phyloP scores from a whole-genome alignment of 2,329 filamentous ascomycete species.

The Calonectria ilicicola region DNA sequence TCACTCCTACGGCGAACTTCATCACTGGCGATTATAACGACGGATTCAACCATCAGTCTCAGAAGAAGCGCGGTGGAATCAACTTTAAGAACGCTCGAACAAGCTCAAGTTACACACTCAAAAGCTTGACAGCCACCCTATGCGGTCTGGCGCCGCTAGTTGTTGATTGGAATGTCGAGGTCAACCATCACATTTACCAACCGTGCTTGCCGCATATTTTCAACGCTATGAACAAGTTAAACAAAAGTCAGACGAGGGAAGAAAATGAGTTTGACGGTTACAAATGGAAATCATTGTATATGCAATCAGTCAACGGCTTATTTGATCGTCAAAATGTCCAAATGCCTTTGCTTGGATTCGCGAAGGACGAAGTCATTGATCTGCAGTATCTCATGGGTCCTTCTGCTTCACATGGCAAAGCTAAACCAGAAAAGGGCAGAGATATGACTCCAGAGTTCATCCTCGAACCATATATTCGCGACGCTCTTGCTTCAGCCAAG shows the following conservation, averaged over 20 bases:
- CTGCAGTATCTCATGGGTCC: neutral
- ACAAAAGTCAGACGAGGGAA: neutral
- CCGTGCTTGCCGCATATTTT: neutral
- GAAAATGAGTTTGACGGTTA: neutral
- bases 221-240: neutral
- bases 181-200: neutral
- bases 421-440: neutral
- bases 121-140: neutral
- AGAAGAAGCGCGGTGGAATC: neutral
- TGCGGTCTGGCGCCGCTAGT: neutral
- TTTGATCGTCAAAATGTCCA: neutral
- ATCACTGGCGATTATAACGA: neutral
- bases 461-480: slow-evolving; percentile 44
- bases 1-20: slow-evolving; percentile 32
- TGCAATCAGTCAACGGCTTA: neutral
- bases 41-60: neutral
- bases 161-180: neutral
- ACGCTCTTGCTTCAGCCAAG: slow-evolving; percentile 41
- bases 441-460: slow-evolving; percentile 36
- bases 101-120: neutral
- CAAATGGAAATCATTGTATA: neutral
- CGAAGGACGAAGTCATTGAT: neutral
- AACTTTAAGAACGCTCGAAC: neutral
- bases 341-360: neutral
- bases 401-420: neutral